Evolutionary conservation across 768 basidiomycete species (phyloP), one percentile per base, ranked within the genome.

Genomic region (Peribolospora kevripleyi): DNA sequence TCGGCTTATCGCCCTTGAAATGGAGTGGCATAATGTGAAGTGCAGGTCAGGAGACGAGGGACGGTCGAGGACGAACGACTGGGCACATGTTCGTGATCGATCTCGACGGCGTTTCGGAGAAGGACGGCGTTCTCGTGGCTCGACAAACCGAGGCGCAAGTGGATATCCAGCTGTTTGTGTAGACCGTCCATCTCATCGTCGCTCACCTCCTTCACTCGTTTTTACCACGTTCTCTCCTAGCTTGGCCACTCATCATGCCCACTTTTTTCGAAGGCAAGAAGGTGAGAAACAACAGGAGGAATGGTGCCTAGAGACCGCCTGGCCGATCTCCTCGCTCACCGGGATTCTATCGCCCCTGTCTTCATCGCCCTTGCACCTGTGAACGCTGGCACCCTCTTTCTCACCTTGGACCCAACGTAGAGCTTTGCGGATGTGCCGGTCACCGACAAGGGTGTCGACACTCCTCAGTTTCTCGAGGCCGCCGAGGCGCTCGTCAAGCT

Each of bases 341-440:
- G 36, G 11, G n/a, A 50, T 50, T 11, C 13, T 9, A 13, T 38
- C 9, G 10, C 9, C 11, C 11, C 37, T 38, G 9, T 25, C 37
- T 13, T 10, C 11, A 38, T 11, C 11, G 2, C 13, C 10, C 50
- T 38, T 10, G 36, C 50, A n/a, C 11, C 11, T n/a, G 10, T 50
- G 9, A 38, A 38, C 37, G 37, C 37, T n/a, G 36, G 10, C 9
- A 9, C 13, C 8, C 11, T 10, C 13, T 50, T 10, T 9, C 8
- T n/a, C 9, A 11, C 9, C n/a, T 25, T 50, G 11, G 9, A 38
- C 50, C 50, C n/a, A 0, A 13, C 43, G 2, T 60, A 97, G 91
- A 90, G 85, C n/a, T 98, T 87, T 67, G 78, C 79, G 61, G 81
- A 90, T 68, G 91, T 97, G 46, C 76, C 81, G 40, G 74, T 85